phyloP scores from a whole-genome alignment of 2,329 filamentous ascomycete genomes.

The Diaporthe longicolla region DNA sequence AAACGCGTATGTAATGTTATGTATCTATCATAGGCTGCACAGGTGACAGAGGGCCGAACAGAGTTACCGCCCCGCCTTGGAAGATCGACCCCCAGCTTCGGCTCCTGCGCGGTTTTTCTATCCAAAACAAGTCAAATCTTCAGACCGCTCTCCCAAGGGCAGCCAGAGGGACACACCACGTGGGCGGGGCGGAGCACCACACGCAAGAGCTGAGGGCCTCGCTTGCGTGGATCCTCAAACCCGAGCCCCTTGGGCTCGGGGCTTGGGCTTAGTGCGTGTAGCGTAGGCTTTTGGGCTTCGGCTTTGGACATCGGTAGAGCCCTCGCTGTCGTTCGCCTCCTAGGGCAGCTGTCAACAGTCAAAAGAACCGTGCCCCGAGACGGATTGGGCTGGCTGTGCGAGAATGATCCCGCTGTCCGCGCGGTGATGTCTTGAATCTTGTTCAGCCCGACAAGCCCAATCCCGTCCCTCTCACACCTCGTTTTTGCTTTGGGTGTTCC shows the following conservation, averaged over 20 bases:
- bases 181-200: slow-evolving; percentile 8
- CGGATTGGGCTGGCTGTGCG: slow-evolving; percentile 31
- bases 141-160: slow-evolving; percentile 7
- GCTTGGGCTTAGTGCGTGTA: not conserved
- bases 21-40: not conserved
- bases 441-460: not conserved
- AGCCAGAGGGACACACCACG: slow-evolving; percentile 6
- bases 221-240: not conserved
- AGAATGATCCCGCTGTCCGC: slow-evolving; percentile 13
- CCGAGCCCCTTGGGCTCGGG: not conserved
- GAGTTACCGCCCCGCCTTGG: slow-evolving; percentile 23
- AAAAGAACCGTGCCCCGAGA: slow-evolving; percentile 9
- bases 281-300: not conserved
- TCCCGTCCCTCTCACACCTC: not conserved
- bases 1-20: slow-evolving; percentile 5
- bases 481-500: not conserved
- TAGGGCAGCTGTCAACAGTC: slow-evolving; percentile 32
- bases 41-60: slow-evolving; percentile 11
- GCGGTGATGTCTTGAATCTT: not conserved
- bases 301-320: slow-evolving; percentile 6
- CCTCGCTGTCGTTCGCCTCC: not conserved
- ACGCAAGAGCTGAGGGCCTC: not conserved
- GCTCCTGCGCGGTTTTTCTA: slow-evolving; percentile 21
- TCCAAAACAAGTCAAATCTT: slow-evolving; percentile 23
- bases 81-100: not conserved